Conservation (phyloP, 1,139 yeast species). For the Hansenula lynferdii region DNA sequence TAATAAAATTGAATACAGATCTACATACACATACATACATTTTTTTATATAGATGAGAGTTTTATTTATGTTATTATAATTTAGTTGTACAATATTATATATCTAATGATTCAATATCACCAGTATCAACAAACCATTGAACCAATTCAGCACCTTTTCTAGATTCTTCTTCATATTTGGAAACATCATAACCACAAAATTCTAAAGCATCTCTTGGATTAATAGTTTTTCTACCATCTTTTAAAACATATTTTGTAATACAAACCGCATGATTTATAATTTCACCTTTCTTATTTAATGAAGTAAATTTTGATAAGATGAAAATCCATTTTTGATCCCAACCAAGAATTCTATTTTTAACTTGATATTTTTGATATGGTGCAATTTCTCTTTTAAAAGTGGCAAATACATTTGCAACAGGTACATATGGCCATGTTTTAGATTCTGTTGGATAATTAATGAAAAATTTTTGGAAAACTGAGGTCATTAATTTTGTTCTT, state of each 20-base stretch:
- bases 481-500: constrained; percentile 57
- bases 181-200: constrained; percentile 53
- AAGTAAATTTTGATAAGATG: constrained; percentile 58
- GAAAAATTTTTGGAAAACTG: constrained; percentile 49
- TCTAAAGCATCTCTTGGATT: constrained; percentile 55
- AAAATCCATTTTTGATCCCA: constrained; percentile 91
- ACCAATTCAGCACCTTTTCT: constrained; percentile 32
- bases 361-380: constrained; percentile 54
- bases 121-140: constrained; percentile 29
- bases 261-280: constrained; percentile 44
- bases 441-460: constrained; percentile 36
- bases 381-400: constrained; percentile 68
- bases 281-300: constrained; percentile 33
- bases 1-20: not conserved
- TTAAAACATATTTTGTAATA: constrained; percentile 76
- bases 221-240: constrained; percentile 67
- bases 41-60: not conserved
- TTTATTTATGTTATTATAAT: not conserved
- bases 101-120: constrained; percentile 23
- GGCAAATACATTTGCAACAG: constrained; percentile 71
- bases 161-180: constrained; percentile 39
- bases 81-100: not conserved
- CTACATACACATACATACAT: not conserved
- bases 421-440: constrained; percentile 59
- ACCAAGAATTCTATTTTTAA: constrained; percentile 60